Base-by-base conservation (phyloP, 2,329 filamentous ascomycete genomes). In the Ceratocystis alfenasii region DNA sequence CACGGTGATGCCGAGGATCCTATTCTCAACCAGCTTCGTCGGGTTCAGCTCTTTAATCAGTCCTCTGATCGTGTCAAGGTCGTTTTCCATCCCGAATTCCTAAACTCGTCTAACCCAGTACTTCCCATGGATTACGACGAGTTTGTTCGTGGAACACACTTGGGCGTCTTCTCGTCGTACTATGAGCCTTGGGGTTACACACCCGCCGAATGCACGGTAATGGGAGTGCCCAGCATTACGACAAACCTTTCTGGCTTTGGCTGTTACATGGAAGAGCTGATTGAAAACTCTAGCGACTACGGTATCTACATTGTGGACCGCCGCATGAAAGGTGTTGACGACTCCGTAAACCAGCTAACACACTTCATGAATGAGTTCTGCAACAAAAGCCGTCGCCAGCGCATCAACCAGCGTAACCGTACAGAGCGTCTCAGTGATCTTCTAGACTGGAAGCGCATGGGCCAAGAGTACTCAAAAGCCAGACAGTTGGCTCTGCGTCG, bases 151-250 rank as follows among this genome's bases (percentile, higher is more conserved):
- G 94, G 94, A 70, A 97, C 93, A 50, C 93, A 99, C 76, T 79
- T 99, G 73, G 94, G 94, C 72, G 86, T 99, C 66, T 99, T 99
- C 78, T 83, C 93, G 28, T 97, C 94, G 2, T 97, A 97, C 83
- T 99, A 99, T 75, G 94, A 99, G 78, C 94, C 94, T 7, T 99
- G 94, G 94, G 94, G 94, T 59, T 99, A 99, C 77, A 99, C 94
- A 1, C 94, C 93, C 0, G 93, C 94, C 64, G 94, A 97, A 76
- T 99, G 94, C 76, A 97, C 94, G 0, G 94, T 97, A 69, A 97
- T 97, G 94, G 94, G 94, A 71, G 92, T 99, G 50, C 94, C 94
- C 55, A 96, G 90, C 76, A 96, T 99, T 77, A 97, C 94, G 10
- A 97, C 93, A 33, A 99, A 99, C 76, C 79, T 99, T 57, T 97